Percentiles rank a stretch among this genome's conserved stretches.
Conservation (phyloP, 2,329 filamentous ascomycete genomes). For the Fusarium dlaminii region DNA sequence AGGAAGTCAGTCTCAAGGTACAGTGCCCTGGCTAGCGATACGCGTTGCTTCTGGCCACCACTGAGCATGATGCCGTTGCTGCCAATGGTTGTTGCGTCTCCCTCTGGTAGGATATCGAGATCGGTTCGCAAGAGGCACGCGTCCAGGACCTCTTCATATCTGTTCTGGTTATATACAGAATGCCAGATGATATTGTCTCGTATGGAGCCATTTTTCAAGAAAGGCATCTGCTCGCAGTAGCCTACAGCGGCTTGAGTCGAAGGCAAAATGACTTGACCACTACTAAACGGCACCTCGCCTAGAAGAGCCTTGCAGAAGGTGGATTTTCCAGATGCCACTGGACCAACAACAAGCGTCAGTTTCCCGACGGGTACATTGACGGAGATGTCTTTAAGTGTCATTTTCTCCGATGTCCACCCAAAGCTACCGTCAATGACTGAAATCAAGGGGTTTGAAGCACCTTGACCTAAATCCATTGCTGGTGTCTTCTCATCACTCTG, state of each 20-base stretch:
- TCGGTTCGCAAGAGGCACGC: not conserved
- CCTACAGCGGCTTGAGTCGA: not conserved
- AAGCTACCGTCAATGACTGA: not conserved
- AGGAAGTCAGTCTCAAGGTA: not conserved
- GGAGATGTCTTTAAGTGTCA: not conserved
- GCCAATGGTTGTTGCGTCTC: not conserved
- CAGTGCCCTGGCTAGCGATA: not conserved
- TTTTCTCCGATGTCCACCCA: not conserved
- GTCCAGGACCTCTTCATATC: not conserved
- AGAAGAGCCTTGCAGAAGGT: not conserved
- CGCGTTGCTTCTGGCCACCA: not conserved
- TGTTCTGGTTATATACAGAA: not conserved
- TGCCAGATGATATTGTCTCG: not conserved
- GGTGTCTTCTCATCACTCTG: not conserved
- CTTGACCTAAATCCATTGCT: not conserved
- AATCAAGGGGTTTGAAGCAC: not conserved
- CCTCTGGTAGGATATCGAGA: not conserved
- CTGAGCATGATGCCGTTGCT: not conserved
- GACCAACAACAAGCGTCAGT: not conserved
- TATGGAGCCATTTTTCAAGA: not conserved
- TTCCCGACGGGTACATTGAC: not conserved
- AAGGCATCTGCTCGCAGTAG: not conserved
- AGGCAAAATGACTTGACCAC: not conserved
- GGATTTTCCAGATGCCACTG: not conserved
- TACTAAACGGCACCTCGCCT: not conserved